These are phyloP conservation scores for Colletotrichum ledebouriae DNA, from an alignment of 2,329 filamentous ascomycete species.

Conservation along the genomic window DNA sequence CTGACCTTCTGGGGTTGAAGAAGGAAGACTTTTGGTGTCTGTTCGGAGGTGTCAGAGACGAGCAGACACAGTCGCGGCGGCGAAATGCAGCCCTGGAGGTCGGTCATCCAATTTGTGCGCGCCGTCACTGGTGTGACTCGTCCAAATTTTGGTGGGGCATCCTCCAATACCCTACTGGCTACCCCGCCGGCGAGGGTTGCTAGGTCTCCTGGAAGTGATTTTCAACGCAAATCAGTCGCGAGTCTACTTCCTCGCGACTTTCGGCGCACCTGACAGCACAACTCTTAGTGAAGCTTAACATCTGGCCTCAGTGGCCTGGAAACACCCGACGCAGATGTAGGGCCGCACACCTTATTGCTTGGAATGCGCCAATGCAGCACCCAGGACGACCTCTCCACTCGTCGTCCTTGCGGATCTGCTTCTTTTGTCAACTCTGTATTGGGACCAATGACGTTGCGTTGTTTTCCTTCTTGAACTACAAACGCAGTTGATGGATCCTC, in stretches of 20 bases:
- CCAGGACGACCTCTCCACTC: no score
- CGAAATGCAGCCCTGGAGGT: conserved; percentile 26
- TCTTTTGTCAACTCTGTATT: no score
- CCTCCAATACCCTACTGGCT: conserved; percentile 35
- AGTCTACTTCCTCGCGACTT: conserved; percentile 5
- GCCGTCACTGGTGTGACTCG: conserved; percentile 43
- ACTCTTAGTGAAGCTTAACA: conserved; percentile 27
- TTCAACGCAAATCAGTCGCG: no score
- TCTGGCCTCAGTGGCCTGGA: conserved; percentile 14
- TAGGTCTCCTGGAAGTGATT: conserved; percentile 7
- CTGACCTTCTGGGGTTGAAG: conserved; percentile 37
- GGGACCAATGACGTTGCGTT: no score
- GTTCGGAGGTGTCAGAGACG: conserved; percentile 30
- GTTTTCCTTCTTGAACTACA: no score
- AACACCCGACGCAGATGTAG: conserved; percentile 12
- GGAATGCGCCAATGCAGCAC: conserved; percentile 8
- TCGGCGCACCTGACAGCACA: conserved; percentile 28
- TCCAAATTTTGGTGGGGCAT: conserved; percentile 43
- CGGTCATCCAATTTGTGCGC: conserved; percentile 44
- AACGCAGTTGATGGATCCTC: no score
- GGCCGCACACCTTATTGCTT: not conserved
- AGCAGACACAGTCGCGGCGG: conserved; percentile 29
- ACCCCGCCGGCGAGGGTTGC: conserved; percentile 33
- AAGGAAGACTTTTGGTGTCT: conserved; percentile 35
- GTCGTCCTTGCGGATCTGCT: no score